Evolutionary conservation across 192 early-diverging fungal species (phyloP), one percentile per base, ranked within the genome.

Genomic region (Backusella sp.): DNA sequence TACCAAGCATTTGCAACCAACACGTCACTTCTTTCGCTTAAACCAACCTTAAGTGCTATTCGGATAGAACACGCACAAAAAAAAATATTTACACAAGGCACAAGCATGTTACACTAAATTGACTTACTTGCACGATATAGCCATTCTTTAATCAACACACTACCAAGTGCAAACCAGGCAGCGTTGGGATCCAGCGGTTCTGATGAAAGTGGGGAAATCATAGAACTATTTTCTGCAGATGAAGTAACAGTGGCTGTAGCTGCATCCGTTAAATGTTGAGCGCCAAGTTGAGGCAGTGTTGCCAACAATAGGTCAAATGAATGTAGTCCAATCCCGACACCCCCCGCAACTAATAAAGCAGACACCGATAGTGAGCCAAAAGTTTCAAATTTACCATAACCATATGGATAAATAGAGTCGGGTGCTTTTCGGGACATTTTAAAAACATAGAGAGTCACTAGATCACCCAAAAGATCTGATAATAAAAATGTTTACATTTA

Each of bases 1-100:
- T 75, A 84, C 83, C 92, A 95, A 66, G 94, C 94, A 80, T 95
- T 95, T 23, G 94, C 94, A 9, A 93, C 76, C 26, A 96, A 80
- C 1, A 96, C 93, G 69, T 90, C 84, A 28, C 89, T 91, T 42
- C 91, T 86, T 73, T 88, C 87, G 46, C 84, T 84, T 34, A 71
- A 65, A 14, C 87, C 94, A 9, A 93, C 89, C 46, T 85, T 84
- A 77, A 91, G 85, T 19, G 81, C 81, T 82, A 39, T 34, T 66
- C 4, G 39, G 62, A 37, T 36, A 59, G n/a, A 37, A 56, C 35
- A 17, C 7, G 0, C 21, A 59, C 11, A 42, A 66, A 7, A 41
- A 41, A 39, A 39, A 1, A 21, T 68, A 36, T 14, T 36, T 68
- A 36, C 19, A 34, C 14, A 68, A 17, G 17, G 14, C 26, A 68